Percentiles rank a stretch among this genome's conserved stretches.
These are phyloP conservation scores for Cordyceps pruinosa DNA, from an alignment of 2,329 filamentous ascomycete species.

Conservation along the genomic window DNA sequence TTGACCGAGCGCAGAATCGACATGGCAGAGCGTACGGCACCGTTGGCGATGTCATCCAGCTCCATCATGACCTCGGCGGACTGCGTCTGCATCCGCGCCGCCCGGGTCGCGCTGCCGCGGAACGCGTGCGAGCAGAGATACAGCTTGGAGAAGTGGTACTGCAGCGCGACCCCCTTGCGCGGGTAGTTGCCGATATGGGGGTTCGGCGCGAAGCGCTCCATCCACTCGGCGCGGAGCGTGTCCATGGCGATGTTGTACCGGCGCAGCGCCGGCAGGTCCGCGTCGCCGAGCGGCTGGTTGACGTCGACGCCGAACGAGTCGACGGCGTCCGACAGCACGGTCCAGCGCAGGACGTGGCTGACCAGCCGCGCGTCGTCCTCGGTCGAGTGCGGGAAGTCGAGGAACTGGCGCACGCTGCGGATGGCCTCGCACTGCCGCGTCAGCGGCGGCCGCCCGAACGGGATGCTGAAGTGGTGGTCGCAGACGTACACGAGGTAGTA, in stretches of 20 bases:
- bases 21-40: conserved; percentile 6
- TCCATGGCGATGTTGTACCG: conserved; percentile 13
- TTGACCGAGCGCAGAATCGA: conserved; percentile 9
- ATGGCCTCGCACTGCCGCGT: conserved; percentile 18
- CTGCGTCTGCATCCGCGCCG: not conserved
- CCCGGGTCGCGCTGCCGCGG: conserved; percentile 4
- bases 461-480: conserved; percentile 28
- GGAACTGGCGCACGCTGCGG: conserved; percentile 23
- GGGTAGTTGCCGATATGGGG: conserved; percentile 14
- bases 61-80: conserved; percentile 8
- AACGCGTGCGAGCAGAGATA: conserved; percentile 14
- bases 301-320: conserved; percentile 13
- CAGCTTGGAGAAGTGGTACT: conserved; percentile 14
- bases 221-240: conserved; percentile 13
- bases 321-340: conserved; percentile 12
- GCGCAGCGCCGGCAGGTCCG: conserved; percentile 13
- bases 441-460: conserved; percentile 25
- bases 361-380: conserved; percentile 17
- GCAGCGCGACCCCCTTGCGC: conserved; percentile 13
- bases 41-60: conserved; percentile 9
- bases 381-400: conserved; percentile 18
- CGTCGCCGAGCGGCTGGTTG: conserved; percentile 8
- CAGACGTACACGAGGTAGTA: conserved; percentile 43
- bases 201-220: conserved; percentile 6
- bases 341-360: conserved; percentile 17